phyloP scores from a whole-genome alignment of 306 rosid genomes.

The Vigna angularis region DNA sequence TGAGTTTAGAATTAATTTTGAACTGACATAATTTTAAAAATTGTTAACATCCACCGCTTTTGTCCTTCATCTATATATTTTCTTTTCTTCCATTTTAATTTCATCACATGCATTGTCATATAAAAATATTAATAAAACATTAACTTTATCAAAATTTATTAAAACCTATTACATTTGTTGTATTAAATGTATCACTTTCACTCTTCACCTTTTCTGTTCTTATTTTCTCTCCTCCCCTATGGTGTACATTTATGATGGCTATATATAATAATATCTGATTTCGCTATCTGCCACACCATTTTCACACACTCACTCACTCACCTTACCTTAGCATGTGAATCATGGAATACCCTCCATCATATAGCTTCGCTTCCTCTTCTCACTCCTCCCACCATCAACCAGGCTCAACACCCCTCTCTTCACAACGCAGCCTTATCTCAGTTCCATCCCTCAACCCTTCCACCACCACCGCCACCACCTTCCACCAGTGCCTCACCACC shows the following conservation, averaged over 20 bases:
- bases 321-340: slow-evolving; percentile 48
- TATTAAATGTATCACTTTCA: too few species aligned
- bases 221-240: background rate
- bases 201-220: too few species aligned
- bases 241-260: background rate
- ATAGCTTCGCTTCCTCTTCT: slow-evolving; percentile 44
- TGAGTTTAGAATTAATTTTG: too few species aligned
- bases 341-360: slow-evolving; percentile 62
- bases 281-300: slow-evolving; percentile 45
- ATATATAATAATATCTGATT: slow-evolving; percentile 46
- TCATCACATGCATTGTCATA: too few species aligned
- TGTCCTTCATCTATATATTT: too few species aligned
- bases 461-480: slow-evolving; percentile 17
- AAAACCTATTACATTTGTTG: too few species aligned
- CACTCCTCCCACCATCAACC: slow-evolving; percentile 44
- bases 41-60: too few species aligned
- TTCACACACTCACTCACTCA: background rate
- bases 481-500: slow-evolving; percentile 65
- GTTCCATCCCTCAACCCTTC: slow-evolving; percentile 55
- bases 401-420: slow-evolving; percentile 47
- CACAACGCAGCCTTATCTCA: slow-evolving; percentile 64
- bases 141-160: too few species aligned
- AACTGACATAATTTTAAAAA: too few species aligned
- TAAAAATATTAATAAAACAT: too few species aligned
- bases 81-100: too few species aligned